These are phyloP conservation scores for Melastoma candidum DNA, from an alignment of 441 rosid genomes.

Conservation along the genomic window DNA sequence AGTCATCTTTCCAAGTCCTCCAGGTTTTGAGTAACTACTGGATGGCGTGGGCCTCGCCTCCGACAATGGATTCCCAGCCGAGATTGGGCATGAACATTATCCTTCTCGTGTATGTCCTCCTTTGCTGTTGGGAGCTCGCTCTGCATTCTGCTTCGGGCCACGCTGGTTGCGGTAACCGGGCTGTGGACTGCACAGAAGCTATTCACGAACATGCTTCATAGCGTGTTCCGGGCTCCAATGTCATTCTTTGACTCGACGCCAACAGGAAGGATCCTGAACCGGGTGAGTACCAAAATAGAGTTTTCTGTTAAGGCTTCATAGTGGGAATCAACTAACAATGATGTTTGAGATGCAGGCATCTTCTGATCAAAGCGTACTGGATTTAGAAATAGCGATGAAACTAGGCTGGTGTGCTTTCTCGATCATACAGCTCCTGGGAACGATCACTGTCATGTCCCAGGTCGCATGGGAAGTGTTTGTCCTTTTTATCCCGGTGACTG, in stretches of 20 bases:
- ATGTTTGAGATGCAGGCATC: constrained; percentile 48
- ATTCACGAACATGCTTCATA: constrained; percentile 74
- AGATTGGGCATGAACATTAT: constrained; percentile 42
- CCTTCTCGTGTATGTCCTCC: constrained; percentile 58
- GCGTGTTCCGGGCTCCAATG: constrained; percentile 83
- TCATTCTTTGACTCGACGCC: constrained; percentile 96
- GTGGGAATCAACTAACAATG: not conserved
- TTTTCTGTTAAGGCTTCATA: too few relatives aligned
- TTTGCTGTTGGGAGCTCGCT: constrained; percentile 68
- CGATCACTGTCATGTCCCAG: constrained; percentile 88
- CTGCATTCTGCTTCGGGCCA: constrained; percentile 68
- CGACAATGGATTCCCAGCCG: constrained; percentile 49
- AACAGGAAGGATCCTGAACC: constrained; percentile 87
- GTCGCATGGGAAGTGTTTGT: constrained; percentile 97
- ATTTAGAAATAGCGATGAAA: constrained; percentile 67
- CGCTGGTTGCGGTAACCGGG: constrained; percentile 57
- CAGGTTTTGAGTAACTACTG: constrained; percentile 92
- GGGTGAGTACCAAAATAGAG: constrained; percentile 37
- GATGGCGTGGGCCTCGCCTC: constrained; percentile 96
- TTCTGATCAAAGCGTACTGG: constrained; percentile 87
- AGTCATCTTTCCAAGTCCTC: constrained; percentile 69
- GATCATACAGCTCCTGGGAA: constrained; percentile 67
- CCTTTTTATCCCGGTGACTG: constrained; percentile 95
- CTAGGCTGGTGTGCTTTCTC: constrained; percentile 96
- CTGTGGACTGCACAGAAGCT: constrained; percentile 72